These are phyloP conservation scores for Mitragyna speciosa DNA, from an alignment of 257 asterid species.

Conservation along the genomic window DNA sequence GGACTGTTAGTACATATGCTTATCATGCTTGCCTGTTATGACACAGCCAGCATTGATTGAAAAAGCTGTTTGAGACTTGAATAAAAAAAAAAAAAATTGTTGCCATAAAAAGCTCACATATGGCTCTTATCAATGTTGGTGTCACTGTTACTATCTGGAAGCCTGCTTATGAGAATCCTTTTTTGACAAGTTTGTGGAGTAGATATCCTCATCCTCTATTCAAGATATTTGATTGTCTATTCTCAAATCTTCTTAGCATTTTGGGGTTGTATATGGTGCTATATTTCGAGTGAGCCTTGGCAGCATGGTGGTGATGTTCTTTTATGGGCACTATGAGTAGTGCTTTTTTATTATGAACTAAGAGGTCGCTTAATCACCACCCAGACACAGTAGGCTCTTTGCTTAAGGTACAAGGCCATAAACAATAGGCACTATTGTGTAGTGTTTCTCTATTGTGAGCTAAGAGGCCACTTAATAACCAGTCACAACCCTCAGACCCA, in stretches of 20 bases:
- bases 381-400: neutral
- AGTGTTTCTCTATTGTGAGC: neutral
- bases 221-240: neutral
- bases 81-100: neutral
- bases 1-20: neutral
- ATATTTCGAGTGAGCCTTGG: neutral
- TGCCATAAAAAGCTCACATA: neutral
- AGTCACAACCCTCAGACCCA: neutral
- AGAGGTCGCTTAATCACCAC: neutral
- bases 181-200: neutral
- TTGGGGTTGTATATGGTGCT: neutral
- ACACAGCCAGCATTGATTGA: neutral
- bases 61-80: too few relatives aligned
- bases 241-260: neutral
- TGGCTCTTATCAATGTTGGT: too few relatives aligned
- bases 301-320: neutral
- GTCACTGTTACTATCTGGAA: neutral
- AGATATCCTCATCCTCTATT: neutral
- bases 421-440: neutral
- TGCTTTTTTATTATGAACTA: neutral
- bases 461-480: neutral
- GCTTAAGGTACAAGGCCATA: neutral
- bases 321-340: neutral
- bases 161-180: neutral
- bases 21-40: neutral